phyloP scores from a whole-genome alignment of 2,329 filamentous ascomycete genomes.

The Fusarium odoratissimum region DNA sequence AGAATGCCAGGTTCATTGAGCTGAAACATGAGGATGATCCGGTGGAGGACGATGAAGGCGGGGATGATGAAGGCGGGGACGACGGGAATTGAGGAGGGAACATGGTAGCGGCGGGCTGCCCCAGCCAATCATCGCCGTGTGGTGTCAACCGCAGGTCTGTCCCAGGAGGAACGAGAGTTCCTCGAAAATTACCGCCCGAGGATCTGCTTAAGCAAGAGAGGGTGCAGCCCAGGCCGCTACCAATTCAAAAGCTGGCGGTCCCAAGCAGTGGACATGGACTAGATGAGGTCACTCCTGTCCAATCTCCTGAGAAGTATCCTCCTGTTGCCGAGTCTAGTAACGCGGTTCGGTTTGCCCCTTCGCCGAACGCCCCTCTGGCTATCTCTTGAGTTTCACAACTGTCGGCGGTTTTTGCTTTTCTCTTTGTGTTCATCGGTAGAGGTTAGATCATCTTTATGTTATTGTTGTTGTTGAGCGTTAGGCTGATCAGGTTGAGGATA shows the following conservation, averaged over 20 bases:
- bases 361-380: background rate
- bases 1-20: background rate
- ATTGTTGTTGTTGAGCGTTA: background rate
- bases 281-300: constrained; percentile 4
- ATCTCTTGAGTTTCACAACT: too few species aligned
- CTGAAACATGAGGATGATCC: background rate
- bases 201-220: background rate
- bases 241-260: background rate
- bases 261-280: background rate
- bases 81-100: background rate
- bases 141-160: background rate
- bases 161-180: background rate
- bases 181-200: background rate
- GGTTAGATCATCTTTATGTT: background rate
- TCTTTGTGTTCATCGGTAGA: background rate
- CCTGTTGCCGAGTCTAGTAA: background rate
- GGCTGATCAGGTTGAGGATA: background rate
- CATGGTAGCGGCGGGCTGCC: background rate
- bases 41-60: background rate
- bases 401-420: background rate
- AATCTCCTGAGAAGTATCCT: constrained; percentile 1
- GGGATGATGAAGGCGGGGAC: background rate
- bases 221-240: background rate
- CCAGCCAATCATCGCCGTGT: background rate
- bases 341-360: constrained; percentile 8